These are phyloP conservation scores for Coemansia sp. DNA, from an alignment of 192 early-diverging fungal genomes.

Conservation along the genomic window DNA sequence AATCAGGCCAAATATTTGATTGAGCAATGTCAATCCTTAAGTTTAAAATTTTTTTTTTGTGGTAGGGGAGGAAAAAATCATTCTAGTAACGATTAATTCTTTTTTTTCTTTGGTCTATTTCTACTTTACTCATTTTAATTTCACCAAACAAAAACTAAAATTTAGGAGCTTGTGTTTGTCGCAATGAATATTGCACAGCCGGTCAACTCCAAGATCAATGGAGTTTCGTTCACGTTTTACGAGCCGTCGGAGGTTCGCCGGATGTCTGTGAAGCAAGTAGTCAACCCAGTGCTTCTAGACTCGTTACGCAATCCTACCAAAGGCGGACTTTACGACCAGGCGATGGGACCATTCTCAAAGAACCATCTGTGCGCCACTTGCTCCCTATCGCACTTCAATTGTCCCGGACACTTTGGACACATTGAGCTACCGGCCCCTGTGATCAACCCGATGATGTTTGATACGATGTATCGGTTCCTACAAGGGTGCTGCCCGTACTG, in stretches of 20 bases:
- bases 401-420: slow-evolving; percentile 97
- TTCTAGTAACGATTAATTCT: slow-evolving; percentile 7
- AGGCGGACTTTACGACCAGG: slow-evolving; percentile 92
- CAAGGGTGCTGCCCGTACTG: slow-evolving; percentile 89
- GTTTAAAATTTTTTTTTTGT: slow-evolving; percentile 18
- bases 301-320: slow-evolving; percentile 83
- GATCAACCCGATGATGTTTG: slow-evolving; percentile 94
- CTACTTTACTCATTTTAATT: not conserved
- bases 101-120: slow-evolving; percentile 4
- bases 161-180: not conserved
- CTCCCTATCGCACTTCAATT: slow-evolving; percentile 74
- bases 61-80: too few relatives aligned
- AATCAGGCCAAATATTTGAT: slow-evolving; percentile 24
- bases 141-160: not conserved
- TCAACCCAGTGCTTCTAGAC: slow-evolving; percentile 87
- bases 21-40: not conserved
- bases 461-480: slow-evolving; percentile 84
- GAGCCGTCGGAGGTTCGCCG: slow-evolving; percentile 81
- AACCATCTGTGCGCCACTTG: slow-evolving; percentile 84
- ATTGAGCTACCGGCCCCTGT: slow-evolving; percentile 88
- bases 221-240: slow-evolving; percentile 93
- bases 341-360: slow-evolving; percentile 90
- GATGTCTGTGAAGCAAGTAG: slow-evolving; percentile 94
- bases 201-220: slow-evolving; percentile 75
- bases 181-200: slow-evolving; percentile 86